Evolutionary conservation across 345 rosid genomes (phyloP).

Genomic region (Brassica cretica): DNA sequence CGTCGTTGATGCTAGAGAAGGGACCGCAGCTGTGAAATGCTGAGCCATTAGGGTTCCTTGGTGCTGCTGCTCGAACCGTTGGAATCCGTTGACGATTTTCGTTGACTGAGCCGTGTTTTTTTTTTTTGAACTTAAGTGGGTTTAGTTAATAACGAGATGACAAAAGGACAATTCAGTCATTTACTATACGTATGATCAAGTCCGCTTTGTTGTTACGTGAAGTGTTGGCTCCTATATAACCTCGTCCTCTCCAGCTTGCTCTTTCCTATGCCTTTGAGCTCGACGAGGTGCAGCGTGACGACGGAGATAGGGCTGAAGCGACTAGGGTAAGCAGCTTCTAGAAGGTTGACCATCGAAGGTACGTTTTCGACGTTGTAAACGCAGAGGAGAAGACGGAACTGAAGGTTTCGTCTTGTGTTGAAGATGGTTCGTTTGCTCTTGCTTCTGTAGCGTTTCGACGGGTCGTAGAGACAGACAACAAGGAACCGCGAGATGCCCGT

Average conservation of each 20-base stretch:
- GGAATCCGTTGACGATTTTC: conserved; percentile 45
- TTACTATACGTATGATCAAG: conserved; percentile 17
- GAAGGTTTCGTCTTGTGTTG: conserved; percentile 42
- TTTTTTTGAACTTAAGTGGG: too few relatives aligned
- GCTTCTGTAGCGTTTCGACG: conserved; percentile 57
- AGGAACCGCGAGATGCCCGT: conserved; percentile 47
- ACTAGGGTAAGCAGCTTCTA: conserved; percentile 39
- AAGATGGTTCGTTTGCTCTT: conserved; percentile 54
- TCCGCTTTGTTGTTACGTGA: conserved; percentile 26
- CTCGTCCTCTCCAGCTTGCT: conserved; percentile 35
- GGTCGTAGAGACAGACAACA: conserved; percentile 53
- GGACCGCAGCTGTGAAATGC: conserved; percentile 55
- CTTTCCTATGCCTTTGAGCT: conserved; percentile 40
- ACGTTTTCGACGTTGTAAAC: conserved; percentile 43
- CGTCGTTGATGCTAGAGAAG: conserved; percentile 52
- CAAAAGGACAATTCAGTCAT: conserved; percentile 18
- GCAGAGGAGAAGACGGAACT: conserved; percentile 54
- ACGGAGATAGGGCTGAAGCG: conserved; percentile 39
- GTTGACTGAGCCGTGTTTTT: conserved; percentile 33
- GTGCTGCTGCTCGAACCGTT: conserved; percentile 40
- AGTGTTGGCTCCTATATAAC: conserved; percentile 40
- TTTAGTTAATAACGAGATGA: background rate
- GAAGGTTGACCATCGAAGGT: conserved; percentile 38
- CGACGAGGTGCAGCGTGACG: conserved; percentile 37
- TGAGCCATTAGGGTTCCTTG: conserved; percentile 44